Conservation (phyloP, 2,329 filamentous ascomycete genomes). For the Pseudofabraea citricarpa region DNA sequence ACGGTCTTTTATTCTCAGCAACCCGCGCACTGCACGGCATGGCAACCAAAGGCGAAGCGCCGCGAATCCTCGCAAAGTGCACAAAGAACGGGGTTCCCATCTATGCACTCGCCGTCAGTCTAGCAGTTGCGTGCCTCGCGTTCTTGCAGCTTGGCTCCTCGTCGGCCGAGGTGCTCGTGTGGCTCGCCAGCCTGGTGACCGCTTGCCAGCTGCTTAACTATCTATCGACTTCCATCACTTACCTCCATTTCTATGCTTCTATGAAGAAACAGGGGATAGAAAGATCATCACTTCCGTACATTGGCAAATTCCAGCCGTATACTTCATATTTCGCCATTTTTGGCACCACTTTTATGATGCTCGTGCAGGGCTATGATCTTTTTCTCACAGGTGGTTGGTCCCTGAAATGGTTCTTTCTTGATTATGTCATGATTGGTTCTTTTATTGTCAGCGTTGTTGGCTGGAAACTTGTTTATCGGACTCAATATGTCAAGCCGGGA, state of each 20-base stretch:
- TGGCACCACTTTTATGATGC: conserved; percentile 62
- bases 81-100: neutral
- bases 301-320: conserved; percentile 58
- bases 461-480: conserved; percentile 67
- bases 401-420: conserved; percentile 62
- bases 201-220: conserved; percentile 71
- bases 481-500: conserved; percentile 33
- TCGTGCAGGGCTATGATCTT: conserved; percentile 68
- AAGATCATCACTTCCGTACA: conserved; percentile 60
- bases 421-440: conserved; percentile 63
- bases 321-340: conserved; percentile 44
- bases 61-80: conserved; percentile 30
- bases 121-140: conserved; percentile 61
- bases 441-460: conserved; percentile 56
- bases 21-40: conserved; percentile 66
- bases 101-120: conserved; percentile 63
- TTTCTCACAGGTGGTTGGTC: conserved; percentile 67
- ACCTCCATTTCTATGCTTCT: conserved; percentile 65
- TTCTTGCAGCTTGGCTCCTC: conserved; percentile 61
- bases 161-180: conserved; percentile 28
- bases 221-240: conserved; percentile 60
- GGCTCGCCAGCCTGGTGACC: conserved; percentile 48
- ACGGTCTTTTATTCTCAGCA: conserved; percentile 58
- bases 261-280: conserved; percentile 61
- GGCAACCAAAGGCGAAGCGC: conserved; percentile 59